These are phyloP conservation scores for Candida golubevii DNA, from an alignment of 805 yeast genomes.

Conservation along the genomic window DNA sequence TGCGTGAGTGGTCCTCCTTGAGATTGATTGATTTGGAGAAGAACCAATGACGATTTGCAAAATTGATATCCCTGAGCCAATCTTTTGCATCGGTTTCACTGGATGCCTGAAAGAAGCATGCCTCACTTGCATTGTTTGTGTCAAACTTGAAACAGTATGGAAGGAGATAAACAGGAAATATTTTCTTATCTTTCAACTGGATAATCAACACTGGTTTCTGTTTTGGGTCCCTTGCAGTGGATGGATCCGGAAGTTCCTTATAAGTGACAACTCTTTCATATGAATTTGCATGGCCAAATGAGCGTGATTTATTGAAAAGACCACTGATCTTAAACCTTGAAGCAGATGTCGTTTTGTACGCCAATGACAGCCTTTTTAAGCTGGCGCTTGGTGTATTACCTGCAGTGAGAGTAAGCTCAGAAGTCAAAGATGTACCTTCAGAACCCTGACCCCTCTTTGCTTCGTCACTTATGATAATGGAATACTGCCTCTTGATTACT, in stretches of 20 bases:
- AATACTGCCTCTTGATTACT: slow-evolving; percentile 30
- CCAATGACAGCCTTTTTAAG: slow-evolving; percentile 35
- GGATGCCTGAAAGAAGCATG: slow-evolving; percentile 63
- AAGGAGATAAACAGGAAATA: slow-evolving; percentile 50
- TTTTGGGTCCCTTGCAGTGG: slow-evolving; percentile 33
- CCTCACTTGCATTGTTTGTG: slow-evolving; percentile 42
- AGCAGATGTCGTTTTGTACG: slow-evolving; percentile 35
- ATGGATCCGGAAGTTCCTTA: slow-evolving; percentile 56
- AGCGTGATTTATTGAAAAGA: slow-evolving; percentile 50
- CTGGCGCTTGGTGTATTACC: slow-evolving; percentile 19
- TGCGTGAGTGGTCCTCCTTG: slow-evolving; percentile 18
- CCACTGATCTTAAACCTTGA: slow-evolving; percentile 55
- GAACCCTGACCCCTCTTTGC: slow-evolving; percentile 6
- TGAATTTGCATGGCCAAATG: slow-evolving; percentile 41
- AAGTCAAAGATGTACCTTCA: background rate
- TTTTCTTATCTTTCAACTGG: slow-evolving; percentile 42
- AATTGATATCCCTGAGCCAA: slow-evolving; percentile 59
- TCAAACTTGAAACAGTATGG: slow-evolving; percentile 49
- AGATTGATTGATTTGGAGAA: slow-evolving; percentile 37
- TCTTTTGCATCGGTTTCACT: slow-evolving; percentile 59
- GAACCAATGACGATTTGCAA: slow-evolving; percentile 53
- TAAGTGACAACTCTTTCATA: slow-evolving; percentile 47
- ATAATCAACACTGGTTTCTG: slow-evolving; percentile 50
- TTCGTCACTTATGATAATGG: slow-evolving; percentile 25
- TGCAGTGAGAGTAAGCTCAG: background rate